These are phyloP conservation scores for Dothideomycetidae sp. DNA, from an alignment of 2,329 filamentous ascomycete species.

Conservation along the genomic window DNA sequence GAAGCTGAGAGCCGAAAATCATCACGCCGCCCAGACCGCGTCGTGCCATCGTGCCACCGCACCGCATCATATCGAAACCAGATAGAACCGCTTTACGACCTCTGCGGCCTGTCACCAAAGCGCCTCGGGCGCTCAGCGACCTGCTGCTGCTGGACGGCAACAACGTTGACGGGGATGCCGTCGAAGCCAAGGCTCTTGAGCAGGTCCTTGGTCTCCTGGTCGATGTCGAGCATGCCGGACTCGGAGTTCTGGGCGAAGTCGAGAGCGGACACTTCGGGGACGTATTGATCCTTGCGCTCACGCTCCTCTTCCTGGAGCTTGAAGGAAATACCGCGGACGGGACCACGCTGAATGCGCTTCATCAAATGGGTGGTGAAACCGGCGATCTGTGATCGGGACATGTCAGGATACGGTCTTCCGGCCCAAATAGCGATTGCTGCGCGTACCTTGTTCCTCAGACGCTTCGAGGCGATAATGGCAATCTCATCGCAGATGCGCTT, in stretches of 20 bases:
- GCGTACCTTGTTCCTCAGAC: constrained; percentile 92
- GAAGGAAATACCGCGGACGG: constrained; percentile 99
- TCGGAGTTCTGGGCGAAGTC: constrained; percentile 94
- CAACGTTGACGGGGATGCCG: constrained; percentile 90
- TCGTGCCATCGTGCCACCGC: not conserved
- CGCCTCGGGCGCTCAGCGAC: constrained; percentile 65
- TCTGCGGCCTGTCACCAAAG: constrained; percentile 50
- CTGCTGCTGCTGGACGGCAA: constrained; percentile 80
- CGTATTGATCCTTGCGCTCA: constrained; percentile 99
- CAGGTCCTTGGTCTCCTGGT: constrained; percentile 96
- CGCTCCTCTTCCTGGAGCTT: constrained; percentile 99
- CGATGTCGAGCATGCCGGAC: constrained; percentile 84
- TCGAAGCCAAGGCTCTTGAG: constrained; percentile 99
- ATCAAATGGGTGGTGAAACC: constrained; percentile 94
- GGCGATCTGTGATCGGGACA: constrained; percentile 51
- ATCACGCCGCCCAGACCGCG: constrained; percentile 7
- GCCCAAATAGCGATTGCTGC: not conserved
- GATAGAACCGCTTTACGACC: constrained; percentile 17
- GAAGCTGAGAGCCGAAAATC: constrained; percentile 9
- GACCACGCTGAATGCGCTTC: constrained; percentile 99
- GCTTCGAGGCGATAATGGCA: constrained; percentile 97
- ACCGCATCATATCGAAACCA: not conserved
- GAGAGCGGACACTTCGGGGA: constrained; percentile 95
- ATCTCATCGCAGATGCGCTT: constrained; percentile 99
- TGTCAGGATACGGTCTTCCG: not conserved